Base-by-base conservation (phyloP, 768 basidiomycete genomes). In the Rhizopogon vesiculosus region DNA sequence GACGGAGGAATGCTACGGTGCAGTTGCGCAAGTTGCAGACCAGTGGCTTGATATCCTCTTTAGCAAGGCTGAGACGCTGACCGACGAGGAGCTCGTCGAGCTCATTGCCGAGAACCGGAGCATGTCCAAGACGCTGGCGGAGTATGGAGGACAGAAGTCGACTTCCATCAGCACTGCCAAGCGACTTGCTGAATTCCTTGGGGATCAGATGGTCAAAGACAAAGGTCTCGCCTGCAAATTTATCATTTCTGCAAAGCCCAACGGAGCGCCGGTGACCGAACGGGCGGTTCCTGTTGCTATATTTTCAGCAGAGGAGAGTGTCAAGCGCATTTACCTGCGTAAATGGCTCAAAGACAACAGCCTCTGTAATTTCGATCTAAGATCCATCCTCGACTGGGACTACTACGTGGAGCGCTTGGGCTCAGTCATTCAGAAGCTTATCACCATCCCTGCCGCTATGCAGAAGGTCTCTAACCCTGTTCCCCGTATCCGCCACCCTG, bases 171-270 rank as follows among this genome's bases (percentile, higher is more conserved):
- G 90, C 61, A 99, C 97, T 1, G 97, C 97, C 3, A 86, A 82
- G 61, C 86, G 97, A 56, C 79, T 99, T 19, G 94, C 97, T 2
- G 97, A 99, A 68, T 98, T 99, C 74, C 74, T 99, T 54, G 97
- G 97, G 33, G 87, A 94, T 66, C 91, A 94, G 64, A 99, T 99
- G 97, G 95, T 98, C 64, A 98, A 98, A 71, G 97, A 98, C 75
- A 99, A 98, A 68, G 97, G 97, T 55, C 84, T 99, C 16, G 92
- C 97, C 8, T 98, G 97, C 80, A 94, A 93, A 67, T 99, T 99
- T 73, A 93, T 99, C 76, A 98, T 99, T 66, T 98, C 96, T 25
- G 89, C 89, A 3, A 91, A 89, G 64, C 97, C 97, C 2, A 75
- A 80, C 15, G 95, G 95, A 2, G 91, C 96, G 1, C 93, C 97